Evolutionary conservation across 1,284 basidiomycete species (phyloP).

Genomic region (Ceratobasidium sp.): DNA sequence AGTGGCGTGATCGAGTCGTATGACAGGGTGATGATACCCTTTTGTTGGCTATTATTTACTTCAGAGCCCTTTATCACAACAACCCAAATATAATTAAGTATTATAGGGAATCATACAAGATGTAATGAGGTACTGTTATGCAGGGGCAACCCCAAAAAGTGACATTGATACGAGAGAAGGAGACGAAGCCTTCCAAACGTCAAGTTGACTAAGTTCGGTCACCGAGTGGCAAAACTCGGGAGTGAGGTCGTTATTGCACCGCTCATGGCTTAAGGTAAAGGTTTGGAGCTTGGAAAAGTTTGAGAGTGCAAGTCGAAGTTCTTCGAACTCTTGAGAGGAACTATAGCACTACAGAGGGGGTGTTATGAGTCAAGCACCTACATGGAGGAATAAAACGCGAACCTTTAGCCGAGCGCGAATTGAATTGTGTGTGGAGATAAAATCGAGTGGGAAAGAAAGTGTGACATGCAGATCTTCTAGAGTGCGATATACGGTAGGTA

Average conservation of each 20-base stretch:
- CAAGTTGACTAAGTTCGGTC: conserved; percentile 14
- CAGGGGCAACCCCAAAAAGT: conserved; percentile 19
- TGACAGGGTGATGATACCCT: background rate
- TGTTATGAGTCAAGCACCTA: no score
- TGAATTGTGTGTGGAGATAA: conserved; percentile 25
- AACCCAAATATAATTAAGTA: background rate
- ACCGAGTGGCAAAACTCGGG: conserved; percentile 29
- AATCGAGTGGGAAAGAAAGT: conserved; percentile 21
- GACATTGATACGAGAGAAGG: conserved; percentile 16
- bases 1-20: background rate
- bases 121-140: background rate
- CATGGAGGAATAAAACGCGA: background rate
- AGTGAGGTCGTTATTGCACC: conserved; percentile 23
- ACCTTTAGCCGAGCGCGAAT: conserved; percentile 30
- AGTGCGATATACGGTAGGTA: conserved; percentile 9
- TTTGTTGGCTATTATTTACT: background rate
- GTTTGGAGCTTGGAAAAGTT: conserved; percentile 15
- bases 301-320: conserved; percentile 5
- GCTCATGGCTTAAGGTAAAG: conserved; percentile 15
- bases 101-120: background rate
- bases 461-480: conserved; percentile 14
- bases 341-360: conserved; percentile 4
- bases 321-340: conserved; percentile 19
- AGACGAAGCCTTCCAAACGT: conserved; percentile 17
- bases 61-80: no score